These are phyloP conservation scores for Backusella circina DNA, from an alignment of 192 early-diverging fungal species.

Conservation along the genomic window DNA sequence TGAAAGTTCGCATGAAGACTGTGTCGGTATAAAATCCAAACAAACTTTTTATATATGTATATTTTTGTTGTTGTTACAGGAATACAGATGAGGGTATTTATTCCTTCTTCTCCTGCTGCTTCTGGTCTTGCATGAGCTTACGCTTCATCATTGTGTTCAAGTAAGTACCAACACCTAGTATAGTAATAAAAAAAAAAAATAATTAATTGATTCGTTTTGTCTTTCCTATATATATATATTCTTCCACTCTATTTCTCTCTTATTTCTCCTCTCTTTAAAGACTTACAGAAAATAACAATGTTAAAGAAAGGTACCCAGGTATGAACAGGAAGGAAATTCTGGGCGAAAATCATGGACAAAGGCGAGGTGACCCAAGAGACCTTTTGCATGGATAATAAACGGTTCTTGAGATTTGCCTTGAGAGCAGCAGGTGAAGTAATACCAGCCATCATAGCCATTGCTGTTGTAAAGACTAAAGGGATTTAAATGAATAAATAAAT, in stretches of 20 bases:
- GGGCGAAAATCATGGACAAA: slow-evolving; percentile 70
- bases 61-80: background rate
- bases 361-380: slow-evolving; percentile 84
- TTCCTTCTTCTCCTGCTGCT: background rate
- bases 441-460: slow-evolving; percentile 81
- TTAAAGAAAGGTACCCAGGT: slow-evolving; percentile 95
- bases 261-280: too few relatives aligned
- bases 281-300: slow-evolving; percentile 65
- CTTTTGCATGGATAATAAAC: slow-evolving; percentile 74
- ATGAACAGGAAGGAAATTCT: slow-evolving; percentile 68
- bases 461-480: slow-evolving; percentile 67
- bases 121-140: slow-evolving; percentile 22
- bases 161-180: slow-evolving; percentile 61
- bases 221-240: background rate
- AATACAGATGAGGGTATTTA: background rate
- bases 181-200: background rate
- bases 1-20: background rate
- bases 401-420: slow-evolving; percentile 46
- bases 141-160: slow-evolving; percentile 74
- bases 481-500: background rate
- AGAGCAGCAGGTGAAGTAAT: slow-evolving; percentile 51
- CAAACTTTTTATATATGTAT: background rate
- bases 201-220: background rate
- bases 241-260: background rate
- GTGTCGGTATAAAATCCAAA: background rate